phyloP scores from a whole-genome alignment of 2,329 filamentous ascomycete genomes.

The Plenodomus biglobosus region DNA sequence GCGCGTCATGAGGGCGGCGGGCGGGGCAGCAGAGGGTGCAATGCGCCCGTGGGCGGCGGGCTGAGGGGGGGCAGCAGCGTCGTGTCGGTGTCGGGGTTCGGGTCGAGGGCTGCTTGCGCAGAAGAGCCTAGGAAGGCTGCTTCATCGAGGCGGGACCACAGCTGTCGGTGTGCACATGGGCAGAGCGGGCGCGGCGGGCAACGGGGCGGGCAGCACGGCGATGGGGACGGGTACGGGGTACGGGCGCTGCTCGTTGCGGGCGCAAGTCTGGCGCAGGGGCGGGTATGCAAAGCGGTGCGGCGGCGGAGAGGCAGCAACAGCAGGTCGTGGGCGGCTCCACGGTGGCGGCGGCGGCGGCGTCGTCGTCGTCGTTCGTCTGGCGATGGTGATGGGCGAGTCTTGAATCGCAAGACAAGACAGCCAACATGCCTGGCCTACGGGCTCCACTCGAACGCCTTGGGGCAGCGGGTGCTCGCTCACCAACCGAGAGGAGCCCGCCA shows the following conservation, averaged over 20 bases:
- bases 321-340: neutral
- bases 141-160: conserved; percentile 40
- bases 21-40: conserved; percentile 15
- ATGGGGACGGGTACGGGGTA: conserved; percentile 3
- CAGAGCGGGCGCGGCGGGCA: conserved; percentile 10
- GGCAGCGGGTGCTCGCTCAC: neutral
- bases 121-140: conserved; percentile 38
- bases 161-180: conserved; percentile 27
- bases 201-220: conserved; percentile 6
- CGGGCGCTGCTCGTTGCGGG: conserved; percentile 1
- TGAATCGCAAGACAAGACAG: neutral
- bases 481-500: conserved; percentile 16
- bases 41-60: conserved; percentile 15
- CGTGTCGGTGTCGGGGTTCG: conserved; percentile 11
- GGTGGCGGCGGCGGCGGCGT: too few relatives aligned
- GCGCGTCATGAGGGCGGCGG: conserved; percentile 59
- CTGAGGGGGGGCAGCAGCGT: conserved; percentile 14
- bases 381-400: neutral
- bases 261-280: neutral
- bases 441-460: conserved; percentile 20
- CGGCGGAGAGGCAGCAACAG: too few relatives aligned
- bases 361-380: neutral
- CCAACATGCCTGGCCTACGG: neutral
- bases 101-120: conserved; percentile 36
- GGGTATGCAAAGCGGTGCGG: conserved; percentile 1